Evolutionary conservation across 2,329 filamentous ascomycete species (phyloP), one percentile per base, ranked within the genome.

Genomic region (Calcarisporium arbuscula): DNA sequence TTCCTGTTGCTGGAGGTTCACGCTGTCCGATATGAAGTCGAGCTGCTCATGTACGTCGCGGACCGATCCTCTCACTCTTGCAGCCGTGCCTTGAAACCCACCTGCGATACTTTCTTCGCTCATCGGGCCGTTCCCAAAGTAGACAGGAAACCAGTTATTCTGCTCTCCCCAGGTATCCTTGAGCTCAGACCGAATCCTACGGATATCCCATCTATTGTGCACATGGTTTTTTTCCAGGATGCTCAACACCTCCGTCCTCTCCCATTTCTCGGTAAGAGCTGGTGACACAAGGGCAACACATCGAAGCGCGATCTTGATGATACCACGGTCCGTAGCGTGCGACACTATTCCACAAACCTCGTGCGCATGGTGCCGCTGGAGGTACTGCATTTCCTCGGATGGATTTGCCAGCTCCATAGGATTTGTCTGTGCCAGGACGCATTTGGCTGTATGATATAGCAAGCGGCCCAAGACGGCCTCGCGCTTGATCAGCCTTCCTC

Each of bases 301-400:
- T 8, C 84, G 82, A 25, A 92, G 76, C 3, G 85, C 85, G 8
- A 94, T 80, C 32, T 77, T 83, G 8, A 83, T 79, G 20, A 95
- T 78, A 19, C 85, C 85, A 18, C 77, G 72, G 53, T 94, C 87
- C 49, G 88, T 85, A 33, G 82, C 79, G 53, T 94, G 87, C 3
- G 86, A 85, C 17, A 85, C 80, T 42, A 96, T 94, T 11, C 90
- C 90, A 53, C 89, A 95, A 17, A 94, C 82, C 53, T 89, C 82
- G 46, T 84, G 81, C 0, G 87, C 82, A 52, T 95, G 86, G 41
- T 77, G 75, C 31, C 81, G 68, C 47, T 84, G 80, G 51, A 84
- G 71, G 5, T 72, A 67, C 30, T 73, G 74, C 75, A 90, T 85
- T 40, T 87, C 81, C 5, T 76, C 66, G 3, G 70, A 68, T 14